Percentiles rank a stretch among this genome's conserved stretches.
Conservation (phyloP, 768 basidiomycete genomes). For the Lactarius indigo region DNA sequence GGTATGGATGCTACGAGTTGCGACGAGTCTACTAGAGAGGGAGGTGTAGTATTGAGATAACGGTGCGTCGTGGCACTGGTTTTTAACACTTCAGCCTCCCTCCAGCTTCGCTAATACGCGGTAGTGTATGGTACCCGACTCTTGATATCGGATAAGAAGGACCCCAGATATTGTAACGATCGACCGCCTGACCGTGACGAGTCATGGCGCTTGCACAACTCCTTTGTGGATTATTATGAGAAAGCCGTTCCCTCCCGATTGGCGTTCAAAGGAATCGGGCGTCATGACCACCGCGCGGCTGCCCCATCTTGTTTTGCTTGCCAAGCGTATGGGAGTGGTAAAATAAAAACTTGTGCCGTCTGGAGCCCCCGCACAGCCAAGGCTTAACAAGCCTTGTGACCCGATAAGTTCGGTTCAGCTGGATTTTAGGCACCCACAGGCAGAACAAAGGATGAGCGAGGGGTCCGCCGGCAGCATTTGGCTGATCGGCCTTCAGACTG, state of each 20-base stretch:
- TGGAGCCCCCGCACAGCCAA: neutral
- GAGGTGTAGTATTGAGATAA: neutral
- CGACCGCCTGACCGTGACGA: neutral
- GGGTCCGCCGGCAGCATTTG: neutral
- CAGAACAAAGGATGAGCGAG: neutral
- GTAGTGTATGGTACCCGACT: neutral
- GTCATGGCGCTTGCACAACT: neutral
- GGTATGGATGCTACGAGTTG: neutral
- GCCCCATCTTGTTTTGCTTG: too few species aligned
- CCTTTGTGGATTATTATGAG: neutral
- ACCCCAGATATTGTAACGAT: neutral
- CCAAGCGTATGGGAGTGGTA: neutral
- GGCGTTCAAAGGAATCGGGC: neutral
- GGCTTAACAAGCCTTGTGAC: neutral
- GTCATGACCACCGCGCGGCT: neutral
- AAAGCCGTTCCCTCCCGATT: neutral
- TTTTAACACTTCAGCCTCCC: neutral
- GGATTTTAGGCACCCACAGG: neutral
- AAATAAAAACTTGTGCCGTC: neutral
- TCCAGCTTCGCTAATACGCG: neutral
- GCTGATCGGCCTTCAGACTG: too few species aligned
- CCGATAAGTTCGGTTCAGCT: neutral
- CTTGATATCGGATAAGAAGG: slow-evolving; percentile 1
- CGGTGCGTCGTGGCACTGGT: neutral
- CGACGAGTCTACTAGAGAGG: neutral